These are phyloP conservation scores for Pseudodiploospora longispora DNA, from an alignment of 2,329 filamentous ascomycete genomes.

Conservation along the genomic window DNA sequence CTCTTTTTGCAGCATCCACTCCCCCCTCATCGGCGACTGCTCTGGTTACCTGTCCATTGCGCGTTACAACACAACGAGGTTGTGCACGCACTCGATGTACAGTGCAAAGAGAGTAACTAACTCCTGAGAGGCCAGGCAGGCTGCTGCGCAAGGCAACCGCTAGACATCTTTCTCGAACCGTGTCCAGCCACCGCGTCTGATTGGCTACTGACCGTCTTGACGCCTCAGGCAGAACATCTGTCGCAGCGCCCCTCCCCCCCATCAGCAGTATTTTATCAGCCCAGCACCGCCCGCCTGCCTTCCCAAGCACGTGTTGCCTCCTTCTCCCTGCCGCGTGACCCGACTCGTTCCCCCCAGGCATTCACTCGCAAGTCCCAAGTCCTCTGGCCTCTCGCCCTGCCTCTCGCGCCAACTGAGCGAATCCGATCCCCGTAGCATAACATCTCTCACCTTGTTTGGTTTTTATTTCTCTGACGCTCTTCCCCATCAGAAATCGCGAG, in stretches of 20 bases:
- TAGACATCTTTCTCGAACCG: no score
- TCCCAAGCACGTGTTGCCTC: slow-evolving; percentile 30
- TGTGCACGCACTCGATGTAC: no score
- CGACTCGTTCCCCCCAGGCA: slow-evolving; percentile 17
- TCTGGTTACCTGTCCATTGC: no score
- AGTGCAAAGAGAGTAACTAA: no score
- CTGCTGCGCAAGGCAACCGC: no score
- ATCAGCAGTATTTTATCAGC: slow-evolving; percentile 20
- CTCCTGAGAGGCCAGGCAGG: no score
- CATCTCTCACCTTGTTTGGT: slow-evolving; percentile 1
- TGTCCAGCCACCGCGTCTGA: no score
- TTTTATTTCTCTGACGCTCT: slow-evolving; percentile 1
- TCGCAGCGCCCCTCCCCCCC: neutral
- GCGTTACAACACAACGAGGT: no score
- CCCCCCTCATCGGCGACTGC: no score
- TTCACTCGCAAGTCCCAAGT: slow-evolving; percentile 12
- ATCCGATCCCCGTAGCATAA: slow-evolving; percentile 6
- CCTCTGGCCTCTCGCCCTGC: slow-evolving; percentile 5
- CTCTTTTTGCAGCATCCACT: no score
- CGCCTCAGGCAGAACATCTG: no score
- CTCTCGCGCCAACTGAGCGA: neutral
- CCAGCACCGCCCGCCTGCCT: slow-evolving; percentile 21
- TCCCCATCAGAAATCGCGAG: neutral
- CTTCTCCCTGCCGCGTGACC: slow-evolving; percentile 32
- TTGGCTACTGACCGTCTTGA: no score